Evolutionary conservation across 768 basidiomycete species (phyloP).

Genomic region (Auricularia sp.): DNA sequence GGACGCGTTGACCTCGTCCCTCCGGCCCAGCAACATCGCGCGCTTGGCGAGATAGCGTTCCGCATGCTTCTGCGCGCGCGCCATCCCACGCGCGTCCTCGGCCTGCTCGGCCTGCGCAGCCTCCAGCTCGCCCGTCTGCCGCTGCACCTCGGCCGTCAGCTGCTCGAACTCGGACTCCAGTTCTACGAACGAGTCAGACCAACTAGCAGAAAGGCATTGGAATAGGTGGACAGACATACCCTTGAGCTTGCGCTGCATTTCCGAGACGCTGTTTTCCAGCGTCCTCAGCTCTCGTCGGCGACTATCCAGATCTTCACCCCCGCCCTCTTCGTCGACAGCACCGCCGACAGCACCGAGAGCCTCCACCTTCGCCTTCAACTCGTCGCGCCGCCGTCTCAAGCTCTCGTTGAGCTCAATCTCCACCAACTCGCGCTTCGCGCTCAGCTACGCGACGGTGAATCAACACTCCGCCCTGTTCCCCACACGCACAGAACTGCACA

Average conservation of each 20-base stretch:
- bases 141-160: conserved; percentile 51
- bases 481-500: conserved; percentile 14
- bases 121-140: conserved; percentile 57
- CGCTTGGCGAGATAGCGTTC: conserved; percentile 91
- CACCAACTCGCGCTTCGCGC: conserved; percentile 65
- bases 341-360: conserved; percentile 46
- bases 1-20: conserved; percentile 91
- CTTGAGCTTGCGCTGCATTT: conserved; percentile 52
- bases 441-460: conserved; percentile 35
- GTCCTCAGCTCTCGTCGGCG: conserved; percentile 59
- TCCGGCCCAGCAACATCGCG: conserved; percentile 71
- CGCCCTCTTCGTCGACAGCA: conserved; percentile 31
- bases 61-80: conserved; percentile 89
- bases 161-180: conserved; percentile 68
- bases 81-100: conserved; percentile 79
- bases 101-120: conserved; percentile 69
- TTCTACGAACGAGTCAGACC: conserved; percentile 27
- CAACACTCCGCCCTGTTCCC: no score
- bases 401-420: conserved; percentile 93
- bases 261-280: conserved; percentile 56
- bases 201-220: neutral
- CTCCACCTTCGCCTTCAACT: conserved; percentile 68
- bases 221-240: conserved; percentile 24
- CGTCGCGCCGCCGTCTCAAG: conserved; percentile 68
- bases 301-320: conserved; percentile 57